Conservation (phyloP, 2,329 filamentous ascomycete species). For the Aspergillus spinulosporus region DNA sequence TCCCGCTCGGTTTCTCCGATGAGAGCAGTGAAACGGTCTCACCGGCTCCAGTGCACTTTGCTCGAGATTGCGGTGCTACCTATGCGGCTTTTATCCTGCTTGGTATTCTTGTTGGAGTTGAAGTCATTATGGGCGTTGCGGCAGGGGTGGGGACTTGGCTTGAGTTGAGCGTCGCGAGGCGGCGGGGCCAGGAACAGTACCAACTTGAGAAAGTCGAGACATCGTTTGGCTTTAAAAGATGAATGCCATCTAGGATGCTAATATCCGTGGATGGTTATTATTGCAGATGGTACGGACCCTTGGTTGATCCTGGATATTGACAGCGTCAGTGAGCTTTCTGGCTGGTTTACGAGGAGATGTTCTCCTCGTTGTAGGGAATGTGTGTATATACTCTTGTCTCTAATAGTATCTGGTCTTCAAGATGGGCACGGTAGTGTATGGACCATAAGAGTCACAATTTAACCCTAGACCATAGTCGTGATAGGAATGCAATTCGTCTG, state of each 20-base stretch:
- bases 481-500: too few species aligned
- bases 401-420: neutral
- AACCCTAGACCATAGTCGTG: too few species aligned
- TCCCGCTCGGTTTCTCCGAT: constrained; percentile 10
- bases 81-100: constrained; percentile 39
- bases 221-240: constrained; percentile 26
- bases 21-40: constrained; percentile 17
- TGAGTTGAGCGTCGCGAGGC: constrained; percentile 31
- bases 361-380: neutral
- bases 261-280: neutral
- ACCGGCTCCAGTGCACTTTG: constrained; percentile 37
- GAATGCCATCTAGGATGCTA: neutral
- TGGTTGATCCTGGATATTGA: neutral
- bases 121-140: constrained; percentile 35
- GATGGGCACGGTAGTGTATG: neutral
- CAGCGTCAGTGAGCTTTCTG: neutral
- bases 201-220: constrained; percentile 32
- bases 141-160: constrained; percentile 34
- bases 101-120: constrained; percentile 36
- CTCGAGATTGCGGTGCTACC: constrained; percentile 40
- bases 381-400: neutral
- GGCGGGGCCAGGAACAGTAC: constrained; percentile 26
- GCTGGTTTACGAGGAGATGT: neutral
- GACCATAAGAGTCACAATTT: neutral
- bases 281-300: neutral